A percentile compares a stretch with the other conserved stretches of the same genome.
phyloP scores from a whole-genome alignment of 495 filamentous ascomycete genomes.

The Amniculicola lignicola region DNA sequence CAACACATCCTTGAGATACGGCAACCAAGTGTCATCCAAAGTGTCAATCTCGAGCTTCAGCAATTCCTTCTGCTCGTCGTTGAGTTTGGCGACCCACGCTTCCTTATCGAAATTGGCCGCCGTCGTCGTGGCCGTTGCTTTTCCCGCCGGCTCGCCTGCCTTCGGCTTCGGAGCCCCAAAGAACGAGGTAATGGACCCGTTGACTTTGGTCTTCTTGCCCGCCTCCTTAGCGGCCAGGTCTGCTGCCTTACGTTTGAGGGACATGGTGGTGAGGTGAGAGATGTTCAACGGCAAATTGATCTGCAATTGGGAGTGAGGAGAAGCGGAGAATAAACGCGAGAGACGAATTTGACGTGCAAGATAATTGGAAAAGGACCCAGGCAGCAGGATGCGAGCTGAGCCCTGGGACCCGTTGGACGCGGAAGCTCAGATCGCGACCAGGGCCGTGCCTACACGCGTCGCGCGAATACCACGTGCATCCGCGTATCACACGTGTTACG shows the following conservation, averaged over 20 bases:
- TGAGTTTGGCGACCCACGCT: slow-evolving; percentile 78
- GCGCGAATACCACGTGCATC: neutral
- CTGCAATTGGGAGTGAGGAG: slow-evolving; percentile 6
- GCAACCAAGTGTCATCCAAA: slow-evolving; percentile 85
- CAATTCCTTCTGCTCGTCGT: slow-evolving; percentile 73
- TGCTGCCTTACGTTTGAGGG: slow-evolving; percentile 68
- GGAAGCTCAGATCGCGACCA: neutral
- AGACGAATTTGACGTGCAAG: slow-evolving; percentile 8
- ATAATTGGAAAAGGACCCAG: slow-evolving; percentile 1
- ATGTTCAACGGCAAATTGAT: slow-evolving; percentile 12
- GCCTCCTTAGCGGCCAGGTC: slow-evolving; percentile 47
- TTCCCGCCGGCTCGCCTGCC: slow-evolving; percentile 9
- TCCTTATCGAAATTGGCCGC: slow-evolving; percentile 73
- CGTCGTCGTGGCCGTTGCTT: slow-evolving; percentile 37
- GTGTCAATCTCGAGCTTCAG: slow-evolving; percentile 88
- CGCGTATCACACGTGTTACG: too few relatives aligned
- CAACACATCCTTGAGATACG: slow-evolving; percentile 79
- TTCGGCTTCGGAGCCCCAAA: slow-evolving; percentile 54
- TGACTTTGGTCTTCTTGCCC: slow-evolving; percentile 78
- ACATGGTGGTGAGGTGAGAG: slow-evolving; percentile 35
- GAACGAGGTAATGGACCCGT: slow-evolving; percentile 63
- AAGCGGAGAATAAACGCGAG: neutral
- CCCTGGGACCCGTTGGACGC: neutral
- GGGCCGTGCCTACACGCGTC: neutral
- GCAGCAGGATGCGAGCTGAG: slow-evolving; percentile 10